Percentiles rank a stretch among this genome's conserved stretches.
phyloP scores from a whole-genome alignment of 495 filamentous ascomycete species.

The Lindgomyces ingoldianus region DNA sequence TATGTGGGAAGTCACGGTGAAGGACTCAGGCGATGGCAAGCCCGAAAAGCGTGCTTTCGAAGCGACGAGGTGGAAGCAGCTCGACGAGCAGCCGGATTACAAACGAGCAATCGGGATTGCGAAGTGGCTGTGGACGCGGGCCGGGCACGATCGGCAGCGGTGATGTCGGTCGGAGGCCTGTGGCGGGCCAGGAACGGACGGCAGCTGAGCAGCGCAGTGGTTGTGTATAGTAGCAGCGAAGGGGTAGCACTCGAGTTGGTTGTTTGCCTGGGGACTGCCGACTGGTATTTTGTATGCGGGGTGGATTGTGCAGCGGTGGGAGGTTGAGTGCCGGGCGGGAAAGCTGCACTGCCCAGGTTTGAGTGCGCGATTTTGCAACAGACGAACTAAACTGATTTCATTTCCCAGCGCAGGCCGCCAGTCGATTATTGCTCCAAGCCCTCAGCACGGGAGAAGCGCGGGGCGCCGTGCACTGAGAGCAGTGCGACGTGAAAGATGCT shows the following conservation, averaged over 20 bases:
- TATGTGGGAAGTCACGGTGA: slow-evolving; percentile 29
- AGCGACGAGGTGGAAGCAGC: background rate
- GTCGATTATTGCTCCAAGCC: background rate
- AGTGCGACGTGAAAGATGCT: no score
- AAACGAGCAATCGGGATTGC: background rate
- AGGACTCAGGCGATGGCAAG: slow-evolving; percentile 22
- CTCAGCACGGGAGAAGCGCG: no score
- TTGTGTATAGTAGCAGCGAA: no score
- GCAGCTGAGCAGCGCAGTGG: no score
- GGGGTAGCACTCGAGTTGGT: no score
- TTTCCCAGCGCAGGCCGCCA: background rate
- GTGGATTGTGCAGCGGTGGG: no score
- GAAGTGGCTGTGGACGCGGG: background rate
- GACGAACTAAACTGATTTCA: background rate
- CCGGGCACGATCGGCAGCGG: background rate
- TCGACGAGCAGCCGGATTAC: background rate
- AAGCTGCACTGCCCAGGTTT: background rate
- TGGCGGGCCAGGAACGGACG: background rate
- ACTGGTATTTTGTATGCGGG: no score
- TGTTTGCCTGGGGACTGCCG: no score
- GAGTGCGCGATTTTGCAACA: background rate
- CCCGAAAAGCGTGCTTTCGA: background rate
- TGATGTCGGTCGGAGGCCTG: background rate
- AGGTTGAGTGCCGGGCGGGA: background rate
- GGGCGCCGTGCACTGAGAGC: no score